Base-by-base conservation (phyloP, 169 alveolate species). In the Cryptosporidium baileyi region DNA sequence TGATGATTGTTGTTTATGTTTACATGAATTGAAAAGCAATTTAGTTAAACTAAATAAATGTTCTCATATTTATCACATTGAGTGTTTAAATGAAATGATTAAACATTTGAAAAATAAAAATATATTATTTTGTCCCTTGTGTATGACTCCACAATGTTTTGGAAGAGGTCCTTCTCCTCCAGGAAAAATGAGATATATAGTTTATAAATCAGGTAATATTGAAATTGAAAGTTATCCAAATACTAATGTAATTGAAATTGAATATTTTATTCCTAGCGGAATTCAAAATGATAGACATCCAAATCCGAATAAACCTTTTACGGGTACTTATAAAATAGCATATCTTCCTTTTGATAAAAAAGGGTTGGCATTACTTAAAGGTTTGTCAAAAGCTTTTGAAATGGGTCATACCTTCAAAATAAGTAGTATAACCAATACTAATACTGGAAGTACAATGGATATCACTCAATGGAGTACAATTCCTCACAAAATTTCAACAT, bases 181-280 rank as follows among this genome's bases (percentile, higher is more conserved):
- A 15, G 85, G 85, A 1, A 54, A 36, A 34, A 74, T 74, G 85
- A 74, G 85, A 52, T 74, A 74, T 34, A 74, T 74, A 52, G 85
- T 74, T 4, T 74, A 74, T 36, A 74, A 74, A 54, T 51, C 85
- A 7, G 85, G 85, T 0, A 74, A 74, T 57, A 74, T 74, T 22
- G 85, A 74, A n/a, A 74, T 74, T 22, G 85, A 74, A 54, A 74
- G 74, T 24, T 74, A 74, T 74, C 85, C 85, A 15, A 74, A 57
- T 54, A 74, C 67, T 32, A 74, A 74, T 74, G 85, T 74, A 0
- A 74, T 74, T 30, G 85, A 74, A 74, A 74, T 74, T 34, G 85
- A 74, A n/a, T 74, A 74, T 36, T 74, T 74, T 57, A 74, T 74
- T 57, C 85, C 85, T 34, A 74, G 67, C 36, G 85, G 85, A 5